phyloP scores from a whole-genome alignment of 2,329 filamentous ascomycete genomes.

The Sporothrix globosa region DNA sequence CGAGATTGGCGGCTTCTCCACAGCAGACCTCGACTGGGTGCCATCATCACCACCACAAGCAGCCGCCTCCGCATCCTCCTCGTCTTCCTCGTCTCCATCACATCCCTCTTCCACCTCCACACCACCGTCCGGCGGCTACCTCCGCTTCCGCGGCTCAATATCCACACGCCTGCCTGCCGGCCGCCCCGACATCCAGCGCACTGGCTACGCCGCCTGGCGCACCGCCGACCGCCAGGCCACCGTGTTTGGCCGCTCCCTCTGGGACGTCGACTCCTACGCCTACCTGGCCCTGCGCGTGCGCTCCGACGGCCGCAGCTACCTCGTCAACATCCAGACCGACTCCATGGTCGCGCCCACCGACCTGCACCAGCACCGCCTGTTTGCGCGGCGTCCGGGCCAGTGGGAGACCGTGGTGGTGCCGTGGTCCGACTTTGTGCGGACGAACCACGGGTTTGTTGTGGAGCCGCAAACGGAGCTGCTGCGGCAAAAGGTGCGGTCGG shows the following conservation, averaged over 20 bases:
- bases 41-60: slow-evolving; percentile 38
- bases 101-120: background rate
- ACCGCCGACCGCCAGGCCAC: slow-evolving; percentile 76
- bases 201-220: slow-evolving; percentile 88
- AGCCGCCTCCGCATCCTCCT: slow-evolving; percentile 23
- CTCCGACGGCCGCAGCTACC: slow-evolving; percentile 88
- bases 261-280: slow-evolving; percentile 86
- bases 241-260: slow-evolving; percentile 81
- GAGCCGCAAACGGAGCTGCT: slow-evolving; percentile 92
- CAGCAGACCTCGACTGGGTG: slow-evolving; percentile 69
- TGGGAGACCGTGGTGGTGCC: slow-evolving; percentile 96
- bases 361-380: slow-evolving; percentile 90
- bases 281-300: slow-evolving; percentile 88
- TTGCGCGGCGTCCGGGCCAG: slow-evolving; percentile 73
- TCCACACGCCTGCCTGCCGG: slow-evolving; percentile 80
- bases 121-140: slow-evolving; percentile 55
- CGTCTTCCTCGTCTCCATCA: slow-evolving; percentile 33
- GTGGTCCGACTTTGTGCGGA: slow-evolving; percentile 91
- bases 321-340: slow-evolving; percentile 94
- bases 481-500: slow-evolving; percentile 78
- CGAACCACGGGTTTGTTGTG: slow-evolving; percentile 87
- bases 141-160: slow-evolving; percentile 84
- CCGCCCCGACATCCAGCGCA: slow-evolving; percentile 72
- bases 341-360: slow-evolving; percentile 85
- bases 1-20: slow-evolving; percentile 85